phyloP scores from a whole-genome alignment of 768 basidiomycete species.

The Phlebiopsis flavidoalba region DNA sequence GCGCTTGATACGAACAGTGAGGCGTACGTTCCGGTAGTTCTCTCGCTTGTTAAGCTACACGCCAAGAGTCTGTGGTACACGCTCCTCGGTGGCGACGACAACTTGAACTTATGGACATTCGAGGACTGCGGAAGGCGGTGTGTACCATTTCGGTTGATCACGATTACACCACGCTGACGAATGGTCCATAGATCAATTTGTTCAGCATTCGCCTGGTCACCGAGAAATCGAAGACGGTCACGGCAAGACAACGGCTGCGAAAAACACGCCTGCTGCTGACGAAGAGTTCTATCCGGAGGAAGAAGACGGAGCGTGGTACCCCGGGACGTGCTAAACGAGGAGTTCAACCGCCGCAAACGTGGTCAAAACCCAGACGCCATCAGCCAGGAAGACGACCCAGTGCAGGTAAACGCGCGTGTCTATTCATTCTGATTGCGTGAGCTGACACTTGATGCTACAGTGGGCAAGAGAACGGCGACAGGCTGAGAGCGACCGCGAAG shows the following conservation, averaged over 20 bases:
- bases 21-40: conserved; percentile 80
- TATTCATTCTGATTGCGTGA: neutral
- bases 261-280: conserved; percentile 15
- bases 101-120: conserved; percentile 60
- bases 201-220: neutral
- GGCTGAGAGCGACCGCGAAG: conserved; percentile 66
- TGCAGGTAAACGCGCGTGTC: conserved; percentile 46
- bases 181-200: neutral
- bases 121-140: conserved; percentile 46
- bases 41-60: conserved; percentile 82
- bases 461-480: conserved; percentile 76
- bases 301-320: conserved; percentile 73
- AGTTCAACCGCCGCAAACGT: conserved; percentile 56
- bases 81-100: conserved; percentile 50
- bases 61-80: conserved; percentile 81
- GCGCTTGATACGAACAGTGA: conserved; percentile 85
- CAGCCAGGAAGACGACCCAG: conserved; percentile 58
- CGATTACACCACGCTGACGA: neutral
- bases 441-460: conserved; percentile 29
- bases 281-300: conserved; percentile 28
- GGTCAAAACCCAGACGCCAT: conserved; percentile 29
- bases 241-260: conserved; percentile 1
- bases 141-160: neutral
- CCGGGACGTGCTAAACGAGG: conserved; percentile 79
- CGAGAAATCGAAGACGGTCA: conserved; percentile 15